Base-by-base conservation (phyloP, 1,284 basidiomycete species). In the Cutaneotrichosporon cyanovorans region DNA sequence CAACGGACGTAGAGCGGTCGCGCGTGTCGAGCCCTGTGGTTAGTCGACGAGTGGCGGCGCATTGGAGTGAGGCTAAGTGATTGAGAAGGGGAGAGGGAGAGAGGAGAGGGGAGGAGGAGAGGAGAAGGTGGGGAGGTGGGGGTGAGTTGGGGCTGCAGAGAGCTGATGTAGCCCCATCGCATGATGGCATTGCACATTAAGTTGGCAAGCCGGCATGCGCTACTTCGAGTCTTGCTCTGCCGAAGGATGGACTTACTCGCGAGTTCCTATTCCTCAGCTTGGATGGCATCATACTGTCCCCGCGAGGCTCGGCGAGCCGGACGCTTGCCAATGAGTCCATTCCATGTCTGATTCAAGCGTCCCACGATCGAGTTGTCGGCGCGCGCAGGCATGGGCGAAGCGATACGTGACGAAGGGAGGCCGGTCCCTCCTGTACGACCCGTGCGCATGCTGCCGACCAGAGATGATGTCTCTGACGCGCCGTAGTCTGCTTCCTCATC, bases 251-350 rank as follows among this genome's bases (percentile, higher is more conserved):
- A 16, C 43, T 16, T 53, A 72, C 80, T 80, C 80, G 75, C 75
- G 74, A 81, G 74, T 80, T 80, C 80, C 79, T 81, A 83, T 77
- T 81, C 78, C 33, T 79, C 77, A 33, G 63, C 69, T 19, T 67
- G 72, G 39, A 84, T 78, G 45, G 79, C 76, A 54, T 77, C 73
- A 63, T 85, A 85, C 16, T 58, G 58, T 9, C 65, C 67, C 19
- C 62, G 43, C 30, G 53, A 18, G 6, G 70, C 58, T 4, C 37
- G 42, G 21, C 32, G 32, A 6, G 71, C 61, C 37, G 39, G 48
- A 4, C 23, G 35, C n/a, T 76, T 69, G 12, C 77, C 75, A 47
- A 83, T 63, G 32, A 84, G 48, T 31, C 77, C 76, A 42, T 71
- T 72, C 30, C 83, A 72, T 72, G 57, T 80, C 77, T 45, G 76